These are phyloP conservation scores for Cyclotella distinguenda DNA, from an alignment of 108 stramenopile species.

Conservation along the genomic window DNA sequence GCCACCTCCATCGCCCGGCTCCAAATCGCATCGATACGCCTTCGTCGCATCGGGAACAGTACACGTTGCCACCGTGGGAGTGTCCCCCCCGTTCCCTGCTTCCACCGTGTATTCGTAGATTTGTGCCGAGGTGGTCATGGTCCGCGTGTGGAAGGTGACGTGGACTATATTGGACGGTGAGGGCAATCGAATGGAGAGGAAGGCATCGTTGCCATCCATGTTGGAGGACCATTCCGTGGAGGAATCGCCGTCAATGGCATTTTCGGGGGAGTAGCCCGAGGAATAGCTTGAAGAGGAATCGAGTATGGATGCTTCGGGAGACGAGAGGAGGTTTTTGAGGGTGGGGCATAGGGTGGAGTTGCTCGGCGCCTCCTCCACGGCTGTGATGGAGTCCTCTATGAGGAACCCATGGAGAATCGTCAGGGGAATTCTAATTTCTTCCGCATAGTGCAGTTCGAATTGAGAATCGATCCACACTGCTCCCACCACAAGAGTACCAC, in stretches of 20 bases:
- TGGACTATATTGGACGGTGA: conserved; percentile 10
- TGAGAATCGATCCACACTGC: conserved; percentile 21
- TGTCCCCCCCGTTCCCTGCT: neutral
- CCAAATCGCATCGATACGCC: conserved; percentile 10
- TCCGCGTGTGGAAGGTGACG: conserved; percentile 20
- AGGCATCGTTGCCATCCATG: conserved; percentile 24
- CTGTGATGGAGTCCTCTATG: too few relatives aligned
- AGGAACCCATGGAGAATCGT: neutral
- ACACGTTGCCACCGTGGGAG: conserved; percentile 5
- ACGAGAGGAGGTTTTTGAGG: conserved; percentile 2
- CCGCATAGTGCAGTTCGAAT: conserved; percentile 9
- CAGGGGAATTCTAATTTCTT: conserved; percentile 3
- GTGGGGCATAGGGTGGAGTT: conserved; percentile 16
- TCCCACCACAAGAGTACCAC: conserved; percentile 4
- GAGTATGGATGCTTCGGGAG: conserved; percentile 6
- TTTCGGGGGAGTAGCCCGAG: neutral
- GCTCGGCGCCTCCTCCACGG: neutral
- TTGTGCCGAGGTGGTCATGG: conserved; percentile 17
- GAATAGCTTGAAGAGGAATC: conserved; percentile 18
- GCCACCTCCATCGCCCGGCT: conserved; percentile 1
- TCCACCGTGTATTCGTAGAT: conserved; percentile 16
- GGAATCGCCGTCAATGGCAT: conserved; percentile 16
- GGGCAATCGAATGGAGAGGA: conserved; percentile 12
- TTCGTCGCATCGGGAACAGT: conserved; percentile 8
- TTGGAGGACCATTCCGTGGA: conserved; percentile 12